Base-by-base conservation (phyloP, 495 filamentous ascomycete species). In the Xylaria flabelliformis region DNA sequence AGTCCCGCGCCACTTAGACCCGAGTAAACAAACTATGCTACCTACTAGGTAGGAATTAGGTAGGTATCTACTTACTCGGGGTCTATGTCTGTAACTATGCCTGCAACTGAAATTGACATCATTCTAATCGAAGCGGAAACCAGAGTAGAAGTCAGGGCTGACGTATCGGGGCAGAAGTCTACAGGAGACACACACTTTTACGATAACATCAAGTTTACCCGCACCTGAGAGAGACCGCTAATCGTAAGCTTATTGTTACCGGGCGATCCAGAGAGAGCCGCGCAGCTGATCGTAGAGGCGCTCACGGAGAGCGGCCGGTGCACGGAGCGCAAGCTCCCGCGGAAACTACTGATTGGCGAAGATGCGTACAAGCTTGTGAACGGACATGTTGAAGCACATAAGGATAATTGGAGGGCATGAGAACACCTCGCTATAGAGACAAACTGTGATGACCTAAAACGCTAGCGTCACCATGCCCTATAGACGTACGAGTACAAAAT, bases 301-400 rank as follows among this genome's bases (percentile, higher is more conserved):
- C 58, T 39, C 32, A 61, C 32, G 7, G 24, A 21, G 32, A 36
- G 58, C n/a, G 58, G 58, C 13, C 34, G 58, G 58, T 39, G 56
- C 56, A 21, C 32, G 17, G 56, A 17, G n/a, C 32, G 56, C 32
- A 21, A 39, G 32, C 56, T 61, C 17, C 32, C 58, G 19, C 58
- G 17, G 19, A 34, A 34, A 17, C 17, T 61, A 21, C 34, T 61
- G 34, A 39, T 61, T 8, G 58, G 29, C 17, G 17, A 61, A 39
- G 56, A 39, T 39, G 58, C 56, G 17, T 59, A 59, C 56, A 32
- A 59, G 29, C 39, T 61, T 19, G 58, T 61, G 32, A 21, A 34
- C 19, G 32, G 32, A n/a, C 13, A 59, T n/a, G 15, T 59, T n/a
- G 32, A 59, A n/a, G 32, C 29, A n/a, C 26, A 59, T 8, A 29